phyloP scores from a whole-genome alignment of 1,284 basidiomycete species.

The Meripilus lineatus region DNA sequence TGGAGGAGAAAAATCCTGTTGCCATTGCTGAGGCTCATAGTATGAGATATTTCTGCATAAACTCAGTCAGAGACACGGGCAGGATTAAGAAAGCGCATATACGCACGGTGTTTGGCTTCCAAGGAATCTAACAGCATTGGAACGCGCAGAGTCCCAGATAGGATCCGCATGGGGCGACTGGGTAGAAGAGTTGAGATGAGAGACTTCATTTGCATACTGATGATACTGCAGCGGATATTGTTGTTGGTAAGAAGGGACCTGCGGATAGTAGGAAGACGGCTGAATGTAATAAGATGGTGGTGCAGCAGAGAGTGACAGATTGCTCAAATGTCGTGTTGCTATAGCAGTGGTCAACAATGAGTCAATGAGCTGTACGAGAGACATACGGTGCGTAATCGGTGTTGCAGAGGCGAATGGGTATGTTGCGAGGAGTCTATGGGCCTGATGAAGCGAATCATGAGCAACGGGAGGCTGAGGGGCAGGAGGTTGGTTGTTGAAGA shows the following conservation, averaged over 20 bases:
- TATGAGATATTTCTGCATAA: constrained; percentile 8
- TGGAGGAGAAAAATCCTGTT: constrained; percentile 32
- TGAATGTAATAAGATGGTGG: constrained; percentile 56
- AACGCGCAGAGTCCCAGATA: constrained; percentile 52
- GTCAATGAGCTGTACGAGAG: neutral
- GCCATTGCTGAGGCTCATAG: constrained; percentile 24
- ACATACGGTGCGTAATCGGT: constrained; percentile 61
- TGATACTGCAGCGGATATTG: constrained; percentile 42
- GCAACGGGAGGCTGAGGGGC: constrained; percentile 13
- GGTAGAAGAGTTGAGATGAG: constrained; percentile 41
- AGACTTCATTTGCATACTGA: constrained; percentile 50
- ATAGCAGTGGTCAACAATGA: constrained; percentile 3
- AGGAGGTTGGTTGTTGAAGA: neutral
- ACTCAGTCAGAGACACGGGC: constrained; percentile 11
- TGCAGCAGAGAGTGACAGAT: constrained; percentile 48
- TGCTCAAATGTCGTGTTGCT: constrained; percentile 64
- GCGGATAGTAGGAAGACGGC: constrained; percentile 45
- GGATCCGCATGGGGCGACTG: constrained; percentile 34
- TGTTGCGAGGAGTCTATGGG: constrained; percentile 54
- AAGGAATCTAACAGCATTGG: constrained; percentile 47
- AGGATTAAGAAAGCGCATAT: neutral
- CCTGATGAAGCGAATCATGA: constrained; percentile 54
- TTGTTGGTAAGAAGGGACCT: constrained; percentile 35
- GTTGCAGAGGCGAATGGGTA: constrained; percentile 70
- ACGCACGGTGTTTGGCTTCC: constrained; percentile 38